Conservation (phyloP, 2,329 filamentous ascomycete genomes). For the Phyllosticta citrichinensis region DNA sequence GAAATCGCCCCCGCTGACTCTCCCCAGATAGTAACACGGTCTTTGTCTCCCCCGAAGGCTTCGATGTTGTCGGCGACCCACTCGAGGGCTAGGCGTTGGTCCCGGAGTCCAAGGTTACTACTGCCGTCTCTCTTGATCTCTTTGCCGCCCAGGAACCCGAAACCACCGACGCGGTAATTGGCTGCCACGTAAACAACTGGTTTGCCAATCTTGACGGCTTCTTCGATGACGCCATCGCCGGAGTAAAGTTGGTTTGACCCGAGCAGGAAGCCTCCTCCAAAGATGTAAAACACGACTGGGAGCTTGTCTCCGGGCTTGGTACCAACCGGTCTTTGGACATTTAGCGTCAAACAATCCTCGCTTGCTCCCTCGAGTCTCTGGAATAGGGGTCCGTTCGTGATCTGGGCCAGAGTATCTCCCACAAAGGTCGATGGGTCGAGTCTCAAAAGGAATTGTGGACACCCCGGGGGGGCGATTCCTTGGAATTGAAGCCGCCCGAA, state of each 20-base stretch:
- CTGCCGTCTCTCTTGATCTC: conserved; percentile 43
- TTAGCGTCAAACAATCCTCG: conserved; percentile 27
- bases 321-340: conserved; percentile 34
- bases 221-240: conserved; percentile 28
- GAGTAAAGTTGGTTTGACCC: conserved; percentile 29
- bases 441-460: conserved; percentile 42
- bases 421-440: conserved; percentile 14
- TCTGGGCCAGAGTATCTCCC: neutral
- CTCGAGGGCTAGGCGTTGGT: conserved; percentile 37
- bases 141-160: conserved; percentile 56
- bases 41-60: conserved; percentile 31
- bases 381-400: conserved; percentile 31
- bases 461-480: conserved; percentile 44
- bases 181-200: conserved; percentile 66
- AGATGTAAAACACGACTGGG: conserved; percentile 28
- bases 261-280: conserved; percentile 8
- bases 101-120: conserved; percentile 37
- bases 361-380: conserved; percentile 27
- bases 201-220: conserved; percentile 42
- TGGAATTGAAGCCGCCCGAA: no score
- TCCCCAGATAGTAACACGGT: conserved; percentile 30
- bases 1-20: conserved; percentile 47
- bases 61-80: conserved; percentile 36
- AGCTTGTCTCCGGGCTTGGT: conserved; percentile 27
- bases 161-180: conserved; percentile 67